Evolutionary conservation across 139 green algal species (phyloP).

Genomic region (Pseudopediastrum boryanum): DNA sequence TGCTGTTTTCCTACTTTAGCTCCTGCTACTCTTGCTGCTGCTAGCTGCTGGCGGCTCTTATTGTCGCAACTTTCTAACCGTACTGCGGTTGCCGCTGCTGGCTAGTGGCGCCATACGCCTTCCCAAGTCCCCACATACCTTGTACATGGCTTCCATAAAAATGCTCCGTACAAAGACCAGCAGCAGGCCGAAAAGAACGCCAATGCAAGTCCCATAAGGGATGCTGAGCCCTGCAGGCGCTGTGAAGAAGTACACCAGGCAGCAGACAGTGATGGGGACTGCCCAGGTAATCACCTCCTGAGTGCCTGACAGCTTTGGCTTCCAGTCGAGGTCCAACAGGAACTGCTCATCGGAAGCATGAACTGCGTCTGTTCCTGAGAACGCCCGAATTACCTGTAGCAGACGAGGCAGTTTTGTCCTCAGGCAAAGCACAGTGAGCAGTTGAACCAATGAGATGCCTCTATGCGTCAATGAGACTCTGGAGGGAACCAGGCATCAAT

Average conservation of each 20-base stretch:
- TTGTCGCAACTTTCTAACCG: no score
- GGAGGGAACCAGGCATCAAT: background rate
- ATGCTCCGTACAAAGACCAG: conserved; percentile 33
- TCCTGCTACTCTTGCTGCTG: no score
- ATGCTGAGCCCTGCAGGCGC: conserved; percentile 36
- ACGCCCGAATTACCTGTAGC: conserved; percentile 12
- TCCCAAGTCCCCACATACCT: conserved; percentile 17
- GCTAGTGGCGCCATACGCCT: background rate
- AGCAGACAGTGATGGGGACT: conserved; percentile 13
- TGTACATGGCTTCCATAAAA: conserved; percentile 52
- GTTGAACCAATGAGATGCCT: background rate
- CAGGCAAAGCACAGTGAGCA: background rate
- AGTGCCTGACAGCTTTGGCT: background rate
- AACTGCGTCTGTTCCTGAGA: background rate
- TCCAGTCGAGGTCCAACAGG: conserved; percentile 32
- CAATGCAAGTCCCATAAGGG: conserved; percentile 41
- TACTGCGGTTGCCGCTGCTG: background rate
- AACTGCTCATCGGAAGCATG: background rate
- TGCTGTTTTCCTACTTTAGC: no score
- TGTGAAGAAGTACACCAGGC: conserved; percentile 45
- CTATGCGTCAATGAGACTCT: background rate
- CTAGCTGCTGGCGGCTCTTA: no score
- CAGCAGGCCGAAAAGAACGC: conserved; percentile 30
- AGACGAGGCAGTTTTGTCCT: background rate
- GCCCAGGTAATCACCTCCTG: conserved; percentile 41